A percentile compares a stretch with the other conserved stretches of the same genome.
Conservation (phyloP, 495 filamentous ascomycete species). For the Neurospora sp. region DNA sequence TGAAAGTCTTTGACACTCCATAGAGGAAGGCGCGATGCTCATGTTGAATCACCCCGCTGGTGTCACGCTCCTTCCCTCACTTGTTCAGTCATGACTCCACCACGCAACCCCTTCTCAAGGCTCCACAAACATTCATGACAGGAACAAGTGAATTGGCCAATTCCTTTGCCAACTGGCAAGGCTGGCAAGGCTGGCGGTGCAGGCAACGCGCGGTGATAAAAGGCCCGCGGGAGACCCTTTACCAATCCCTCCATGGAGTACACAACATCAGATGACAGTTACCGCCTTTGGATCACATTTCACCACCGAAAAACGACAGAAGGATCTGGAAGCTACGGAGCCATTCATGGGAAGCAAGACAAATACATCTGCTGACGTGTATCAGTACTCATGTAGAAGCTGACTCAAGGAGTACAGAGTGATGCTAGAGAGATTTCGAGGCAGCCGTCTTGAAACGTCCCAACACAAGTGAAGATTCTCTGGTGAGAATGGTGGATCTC, state of each 20-base stretch:
- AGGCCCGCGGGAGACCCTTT: not conserved
- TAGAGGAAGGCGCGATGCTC: not conserved
- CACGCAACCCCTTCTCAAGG: not conserved
- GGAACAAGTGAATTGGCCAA: not conserved
- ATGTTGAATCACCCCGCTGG: not conserved
- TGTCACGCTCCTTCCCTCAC: not conserved
- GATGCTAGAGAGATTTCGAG: not conserved
- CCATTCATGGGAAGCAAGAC: not conserved
- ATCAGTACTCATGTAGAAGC: not conserved
- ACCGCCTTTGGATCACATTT: not conserved
- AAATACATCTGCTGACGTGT: not conserved
- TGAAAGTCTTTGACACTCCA: not conserved
- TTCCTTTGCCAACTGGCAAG: not conserved
- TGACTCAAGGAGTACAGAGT: not conserved
- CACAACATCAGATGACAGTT: not conserved
- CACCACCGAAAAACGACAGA: not conserved
- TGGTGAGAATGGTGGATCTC: not conserved
- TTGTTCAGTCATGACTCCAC: not conserved
- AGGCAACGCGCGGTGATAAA: not conserved
- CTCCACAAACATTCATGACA: not conserved
- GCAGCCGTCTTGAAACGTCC: not conserved
- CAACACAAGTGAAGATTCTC: not conserved
- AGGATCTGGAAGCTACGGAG: not conserved
- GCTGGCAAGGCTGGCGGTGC: not conserved
- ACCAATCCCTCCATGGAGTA: not conserved